Evolutionary conservation across 1,284 basidiomycete genomes (phyloP).

Genomic region (Prillingera fragicola): DNA sequence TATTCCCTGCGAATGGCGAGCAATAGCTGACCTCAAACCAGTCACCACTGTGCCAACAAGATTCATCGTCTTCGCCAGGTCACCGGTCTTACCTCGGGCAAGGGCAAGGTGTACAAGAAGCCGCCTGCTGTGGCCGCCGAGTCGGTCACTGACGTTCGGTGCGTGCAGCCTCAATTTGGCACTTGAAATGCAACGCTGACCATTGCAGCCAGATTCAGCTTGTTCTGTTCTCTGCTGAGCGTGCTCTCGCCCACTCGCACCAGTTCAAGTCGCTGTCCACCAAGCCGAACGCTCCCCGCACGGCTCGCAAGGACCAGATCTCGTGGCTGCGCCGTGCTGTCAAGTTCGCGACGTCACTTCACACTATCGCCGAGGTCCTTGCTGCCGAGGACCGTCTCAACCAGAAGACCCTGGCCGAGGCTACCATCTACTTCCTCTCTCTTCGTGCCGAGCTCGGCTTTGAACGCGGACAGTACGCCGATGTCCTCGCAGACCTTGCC

Average conservation of each 20-base stretch:
- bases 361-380: conserved; percentile 66
- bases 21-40: conserved; percentile 36
- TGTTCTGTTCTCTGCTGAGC: conserved; percentile 79
- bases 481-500: conserved; percentile 69
- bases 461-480: conserved; percentile 63
- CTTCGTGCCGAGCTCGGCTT: conserved; percentile 49
- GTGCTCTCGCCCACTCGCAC: conserved; percentile 86
- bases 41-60: conserved; percentile 84
- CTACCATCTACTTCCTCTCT: conserved; percentile 47
- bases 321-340: conserved; percentile 73
- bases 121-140: conserved; percentile 61
- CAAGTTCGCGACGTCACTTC: conserved; percentile 73
- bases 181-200: not conserved
- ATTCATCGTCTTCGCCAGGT: conserved; percentile 79
- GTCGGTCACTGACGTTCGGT: conserved; percentile 69
- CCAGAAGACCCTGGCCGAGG: conserved; percentile 40
- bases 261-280: conserved; percentile 56
- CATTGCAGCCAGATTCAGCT: conserved; percentile 58
- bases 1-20: not conserved
- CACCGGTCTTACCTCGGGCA: conserved; percentile 79
- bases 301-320: conserved; percentile 34
- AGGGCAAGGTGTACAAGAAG: conserved; percentile 83
- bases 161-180: conserved; percentile 42
- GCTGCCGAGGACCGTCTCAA: conserved; percentile 16
- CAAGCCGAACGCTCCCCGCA: conserved; percentile 22